These are phyloP conservation scores for Deinandra increscens DNA, from an alignment of 129 eudicot species.

Conservation along the genomic window DNA sequence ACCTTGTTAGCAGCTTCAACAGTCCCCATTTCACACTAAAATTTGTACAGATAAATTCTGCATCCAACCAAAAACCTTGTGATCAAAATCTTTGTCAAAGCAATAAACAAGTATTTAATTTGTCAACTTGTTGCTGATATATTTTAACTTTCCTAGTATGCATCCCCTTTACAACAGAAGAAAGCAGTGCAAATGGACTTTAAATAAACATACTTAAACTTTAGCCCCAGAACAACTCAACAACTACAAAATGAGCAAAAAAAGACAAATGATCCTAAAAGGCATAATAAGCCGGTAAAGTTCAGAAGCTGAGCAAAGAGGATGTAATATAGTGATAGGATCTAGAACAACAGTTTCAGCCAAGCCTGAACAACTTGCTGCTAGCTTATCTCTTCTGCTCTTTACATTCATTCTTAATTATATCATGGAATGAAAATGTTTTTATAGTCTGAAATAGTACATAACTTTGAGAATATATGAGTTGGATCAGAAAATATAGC, in stretches of 20 bases:
- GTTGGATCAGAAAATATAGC: not conserved
- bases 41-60: slow-evolving; percentile 27
- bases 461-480: not conserved
- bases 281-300: not conserved
- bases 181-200: slow-evolving; percentile 15
- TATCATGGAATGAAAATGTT: not conserved
- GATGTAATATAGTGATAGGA: not conserved
- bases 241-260: slow-evolving; percentile 22
- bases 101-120: slow-evolving; percentile 22
- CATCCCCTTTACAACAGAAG: slow-evolving; percentile 8
- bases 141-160: slow-evolving; percentile 10
- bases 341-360: slow-evolving; percentile 8
- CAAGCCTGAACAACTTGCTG: not conserved
- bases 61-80: slow-evolving; percentile 34
- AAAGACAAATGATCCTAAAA: slow-evolving; percentile 18
- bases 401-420: not conserved
- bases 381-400: not conserved
- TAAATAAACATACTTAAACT: slow-evolving; percentile 1
- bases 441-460: not conserved
- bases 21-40: slow-evolving; percentile 47
- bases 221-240: slow-evolving; percentile 17
- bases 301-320: not conserved
- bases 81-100: slow-evolving; percentile 23
- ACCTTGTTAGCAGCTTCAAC: slow-evolving; percentile 62
- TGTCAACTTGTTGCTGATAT: slow-evolving; percentile 18